Conservation (phyloP, 2,329 filamentous ascomycete species). For the Thelonectria discophora region DNA sequence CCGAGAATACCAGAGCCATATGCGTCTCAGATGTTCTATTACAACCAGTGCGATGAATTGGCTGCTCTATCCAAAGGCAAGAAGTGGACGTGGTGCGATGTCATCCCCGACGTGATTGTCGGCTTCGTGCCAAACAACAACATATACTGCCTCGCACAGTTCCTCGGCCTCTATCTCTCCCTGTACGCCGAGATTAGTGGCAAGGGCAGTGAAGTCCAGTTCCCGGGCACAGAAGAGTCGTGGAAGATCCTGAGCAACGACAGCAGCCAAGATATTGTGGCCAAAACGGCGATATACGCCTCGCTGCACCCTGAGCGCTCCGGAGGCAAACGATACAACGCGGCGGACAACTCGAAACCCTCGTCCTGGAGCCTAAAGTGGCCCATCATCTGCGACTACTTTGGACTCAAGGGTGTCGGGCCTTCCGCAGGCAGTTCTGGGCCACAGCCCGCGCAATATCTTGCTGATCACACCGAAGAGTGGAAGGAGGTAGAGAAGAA, state of each 20-base stretch:
- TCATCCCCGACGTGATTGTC: constrained; percentile 54
- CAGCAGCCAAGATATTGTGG: constrained; percentile 49
- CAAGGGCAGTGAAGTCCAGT: constrained; percentile 45
- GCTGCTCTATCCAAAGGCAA: constrained; percentile 48
- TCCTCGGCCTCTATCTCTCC: constrained; percentile 49
- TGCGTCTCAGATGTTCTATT: constrained; percentile 57
- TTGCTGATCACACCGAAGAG: constrained; percentile 44
- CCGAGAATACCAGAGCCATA: constrained; percentile 53
- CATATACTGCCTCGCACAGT: constrained; percentile 53
- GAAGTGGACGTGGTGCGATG: constrained; percentile 54
- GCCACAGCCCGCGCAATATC: constrained; percentile 44
- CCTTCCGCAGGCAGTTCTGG: constrained; percentile 42
- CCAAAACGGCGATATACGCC: constrained; percentile 53
- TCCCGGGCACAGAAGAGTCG: constrained; percentile 48
- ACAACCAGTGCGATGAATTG: constrained; percentile 54
- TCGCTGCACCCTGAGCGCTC: constrained; percentile 51
- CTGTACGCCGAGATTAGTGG: constrained; percentile 50
- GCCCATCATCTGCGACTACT: constrained; percentile 56
- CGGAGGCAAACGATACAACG: constrained; percentile 52
- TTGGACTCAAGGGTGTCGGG: constrained; percentile 53
- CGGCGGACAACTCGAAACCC: constrained; percentile 50
- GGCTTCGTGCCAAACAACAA: constrained; percentile 56
- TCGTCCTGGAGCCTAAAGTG: constrained; percentile 54
- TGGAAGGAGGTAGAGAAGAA: constrained; percentile 47
- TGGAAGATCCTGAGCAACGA: constrained; percentile 48